Evolutionary conservation across 1,284 basidiomycete genomes (phyloP), one percentile per base, ranked within the genome.

Genomic region (Ceratobasidium sp.): DNA sequence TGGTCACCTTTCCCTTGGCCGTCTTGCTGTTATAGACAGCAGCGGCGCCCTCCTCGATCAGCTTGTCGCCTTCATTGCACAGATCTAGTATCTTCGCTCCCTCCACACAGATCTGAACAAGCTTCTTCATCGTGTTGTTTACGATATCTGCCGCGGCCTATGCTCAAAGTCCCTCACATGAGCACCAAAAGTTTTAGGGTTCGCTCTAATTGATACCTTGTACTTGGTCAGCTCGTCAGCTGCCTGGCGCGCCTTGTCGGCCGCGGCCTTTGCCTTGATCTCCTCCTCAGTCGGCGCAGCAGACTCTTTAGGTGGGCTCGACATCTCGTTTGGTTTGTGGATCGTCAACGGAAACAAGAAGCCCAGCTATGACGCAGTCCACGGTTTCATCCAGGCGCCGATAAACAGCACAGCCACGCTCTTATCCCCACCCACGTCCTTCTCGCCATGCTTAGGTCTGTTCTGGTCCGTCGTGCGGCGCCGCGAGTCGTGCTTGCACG

Each of bases 91-190:
- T 85, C 82, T 93, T 96, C 74, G 91, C 90, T 70, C 94, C 96
- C 78, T 94, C 92, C 18, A 91, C 86, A 76, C 84, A 83, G 73
- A 90, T 85, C 64, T 87, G 87, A 75, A 97, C 85, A 78, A 98
- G 86, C 83, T 92, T 91, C 84, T 95, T 94, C 81, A 94, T 87
- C 61, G 93, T 94, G 78, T 88, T 87, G 79, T 92, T 87, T 57
- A 93, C 89, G 80, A 97, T 94, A 77, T 97, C 94, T 74, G 93
- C 94, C 30, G 96, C 96, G 34, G 88, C 86, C 91, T 97, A 83
- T 32, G 57, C 18, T 26, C 41, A 69, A 28, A 48, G 26, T 16
- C 48, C 43, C 57, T 21, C 57, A 58, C 65, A 52, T 72, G 60
- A 39, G 48, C 43, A 36, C 41, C 58, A 55, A 55, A 62, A 61